A percentile compares a stretch with the other conserved stretches of the same genome.
Conservation (phyloP, 345 rosid species). For the Cardamine resedifolia region DNA sequence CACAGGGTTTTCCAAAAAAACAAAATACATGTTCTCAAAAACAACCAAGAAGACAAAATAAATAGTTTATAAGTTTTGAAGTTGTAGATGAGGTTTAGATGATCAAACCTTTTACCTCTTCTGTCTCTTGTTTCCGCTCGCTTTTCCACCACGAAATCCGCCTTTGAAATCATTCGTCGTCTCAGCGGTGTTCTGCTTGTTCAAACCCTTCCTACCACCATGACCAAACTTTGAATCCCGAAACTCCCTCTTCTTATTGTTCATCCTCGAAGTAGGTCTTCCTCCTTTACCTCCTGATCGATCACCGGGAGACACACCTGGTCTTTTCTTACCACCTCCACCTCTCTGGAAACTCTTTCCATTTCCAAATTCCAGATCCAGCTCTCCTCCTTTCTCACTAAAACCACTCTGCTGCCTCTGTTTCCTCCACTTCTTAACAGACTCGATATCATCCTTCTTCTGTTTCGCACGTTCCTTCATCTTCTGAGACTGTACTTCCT, state of each 20-base stretch:
- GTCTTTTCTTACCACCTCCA: slow-evolving; percentile 57
- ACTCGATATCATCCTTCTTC: slow-evolving; percentile 69
- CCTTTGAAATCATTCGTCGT: slow-evolving; percentile 48
- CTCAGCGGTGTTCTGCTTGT: slow-evolving; percentile 68
- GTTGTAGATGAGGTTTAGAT: background rate
- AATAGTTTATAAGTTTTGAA: slow-evolving; percentile 12
- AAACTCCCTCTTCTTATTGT: slow-evolving; percentile 42
- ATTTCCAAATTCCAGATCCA: slow-evolving; percentile 62
- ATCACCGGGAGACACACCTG: slow-evolving; percentile 63
- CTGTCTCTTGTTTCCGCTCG: slow-evolving; percentile 54
- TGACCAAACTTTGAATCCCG: slow-evolving; percentile 60
- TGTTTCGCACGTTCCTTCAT: slow-evolving; percentile 70
- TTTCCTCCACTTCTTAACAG: slow-evolving; percentile 87
- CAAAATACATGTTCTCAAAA: slow-evolving; percentile 25
- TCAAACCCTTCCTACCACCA: slow-evolving; percentile 63
- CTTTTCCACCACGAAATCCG: slow-evolving; percentile 28
- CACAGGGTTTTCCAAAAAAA: slow-evolving; percentile 10
- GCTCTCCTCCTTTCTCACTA: slow-evolving; percentile 52
- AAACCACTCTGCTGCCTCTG: slow-evolving; percentile 86
- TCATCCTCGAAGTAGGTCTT: slow-evolving; percentile 38
- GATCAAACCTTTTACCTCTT: slow-evolving; percentile 44
- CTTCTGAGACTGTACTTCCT: slow-evolving; percentile 83
- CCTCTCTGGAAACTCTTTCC: slow-evolving; percentile 57
- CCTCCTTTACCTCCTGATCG: slow-evolving; percentile 70
- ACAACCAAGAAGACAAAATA: slow-evolving; percentile 5